Base-by-base conservation (phyloP, 306 rosid species). In the Trichosanthes truncata region DNA sequence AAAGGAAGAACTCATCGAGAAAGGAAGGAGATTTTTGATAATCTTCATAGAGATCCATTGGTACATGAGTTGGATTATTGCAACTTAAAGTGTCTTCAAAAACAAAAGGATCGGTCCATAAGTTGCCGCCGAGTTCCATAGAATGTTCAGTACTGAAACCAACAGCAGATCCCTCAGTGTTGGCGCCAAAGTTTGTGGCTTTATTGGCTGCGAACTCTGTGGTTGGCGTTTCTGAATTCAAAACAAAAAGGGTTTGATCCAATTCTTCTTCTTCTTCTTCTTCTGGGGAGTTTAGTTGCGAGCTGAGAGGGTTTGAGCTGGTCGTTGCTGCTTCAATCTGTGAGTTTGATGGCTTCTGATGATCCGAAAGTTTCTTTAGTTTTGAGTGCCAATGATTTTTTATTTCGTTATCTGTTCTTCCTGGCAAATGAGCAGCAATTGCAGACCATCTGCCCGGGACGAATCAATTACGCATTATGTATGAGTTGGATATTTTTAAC, bases 361-460 rank as follows among this genome's bases (percentile, higher is more conserved):
- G 17, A 6, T 41, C n/a, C 18, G 29, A 26, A 1, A 85, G 87
- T 51, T 87, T 93, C 82, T 89, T 91, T 18, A 91, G 87, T 48
- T 52, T 66, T 12, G 96, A 82, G 75, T 93, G 89, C 97, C 97
- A 93, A 53, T 86, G 84, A 41, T 93, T 93, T 52, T 93, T 93
- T 7, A 93, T 82, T 52, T 91, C 96, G n/a, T 93, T 93, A 76
- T 93, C 97, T 1, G 91, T 93, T 84, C 97, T 87, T 52, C 97
- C 96, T 0, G 89, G 85, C 46, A 93, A 73, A 48, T 87, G 41
- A 26, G 97, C 84, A 2, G 97, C 90, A 35, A 93, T 93, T 8
- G 79, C 65, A 1, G 92, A 84, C 97, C 97, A 93, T 79, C 96
- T 92, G 83, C 67, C 10, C 25, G 11, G 1, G 7, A 69, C 4